phyloP scores from a whole-genome alignment of 2,329 filamentous ascomycete species.

The Cordyceps fumosorosea region DNA sequence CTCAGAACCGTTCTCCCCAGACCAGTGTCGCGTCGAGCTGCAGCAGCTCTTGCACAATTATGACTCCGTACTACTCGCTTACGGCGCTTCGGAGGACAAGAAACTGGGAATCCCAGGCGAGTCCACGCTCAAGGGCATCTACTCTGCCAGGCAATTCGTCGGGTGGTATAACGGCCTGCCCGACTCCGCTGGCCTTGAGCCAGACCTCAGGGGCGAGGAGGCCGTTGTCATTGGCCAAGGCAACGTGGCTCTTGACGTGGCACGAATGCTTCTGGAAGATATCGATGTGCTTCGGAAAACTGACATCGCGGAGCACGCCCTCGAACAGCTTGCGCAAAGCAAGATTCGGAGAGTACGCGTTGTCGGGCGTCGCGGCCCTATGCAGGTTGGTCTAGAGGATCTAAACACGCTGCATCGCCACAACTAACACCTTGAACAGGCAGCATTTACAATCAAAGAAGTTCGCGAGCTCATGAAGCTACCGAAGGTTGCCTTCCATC shows the following conservation, averaged over 20 bases:
- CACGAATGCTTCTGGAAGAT: conserved; percentile 74
- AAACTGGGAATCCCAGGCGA: conserved; percentile 77
- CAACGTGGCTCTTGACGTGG: conserved; percentile 92
- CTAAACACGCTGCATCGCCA: background rate
- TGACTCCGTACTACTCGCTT: conserved; percentile 86
- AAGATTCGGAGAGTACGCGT: conserved; percentile 73
- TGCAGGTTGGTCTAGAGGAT: conserved; percentile 55
- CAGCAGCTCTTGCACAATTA: conserved; percentile 70
- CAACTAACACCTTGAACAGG: conserved; percentile 39
- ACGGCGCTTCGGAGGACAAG: conserved; percentile 81
- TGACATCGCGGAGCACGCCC: conserved; percentile 80
- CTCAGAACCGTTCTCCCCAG: conserved; percentile 25
- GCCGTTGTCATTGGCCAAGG: conserved; percentile 90
- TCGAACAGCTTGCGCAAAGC: conserved; percentile 66
- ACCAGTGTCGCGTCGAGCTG: conserved; percentile 55
- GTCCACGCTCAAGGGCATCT: conserved; percentile 61
- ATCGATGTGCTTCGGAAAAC: conserved; percentile 69
- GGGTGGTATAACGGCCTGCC: conserved; percentile 98
- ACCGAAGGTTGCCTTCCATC: conserved; percentile 62
- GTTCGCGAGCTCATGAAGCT: conserved; percentile 80
- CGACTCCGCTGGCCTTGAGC: conserved; percentile 65
- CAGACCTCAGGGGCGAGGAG: conserved; percentile 71
- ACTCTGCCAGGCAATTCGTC: conserved; percentile 87
- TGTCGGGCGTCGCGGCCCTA: conserved; percentile 81
- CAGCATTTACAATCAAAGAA: conserved; percentile 94